A percentile compares a stretch with the other conserved stretches of the same genome.
Evolutionary conservation across 257 asterid species (phyloP).

Genomic region (Verbena officinalis): DNA sequence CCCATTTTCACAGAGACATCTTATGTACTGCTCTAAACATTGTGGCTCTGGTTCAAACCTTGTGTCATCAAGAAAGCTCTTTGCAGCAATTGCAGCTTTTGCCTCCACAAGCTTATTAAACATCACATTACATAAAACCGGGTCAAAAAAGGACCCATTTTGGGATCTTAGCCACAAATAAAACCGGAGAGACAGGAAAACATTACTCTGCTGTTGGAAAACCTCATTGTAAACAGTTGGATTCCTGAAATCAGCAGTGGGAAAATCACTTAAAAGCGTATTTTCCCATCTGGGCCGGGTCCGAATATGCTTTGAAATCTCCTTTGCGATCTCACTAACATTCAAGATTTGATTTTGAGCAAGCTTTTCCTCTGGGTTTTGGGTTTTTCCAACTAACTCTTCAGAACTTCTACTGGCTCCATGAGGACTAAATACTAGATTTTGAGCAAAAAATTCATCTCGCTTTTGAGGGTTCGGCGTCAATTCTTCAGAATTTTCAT

Average conservation of each 20-base stretch:
- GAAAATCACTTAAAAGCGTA: slow-evolving; percentile 57
- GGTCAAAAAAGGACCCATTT: slow-evolving; percentile 43
- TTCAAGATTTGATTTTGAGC: slow-evolving; percentile 29
- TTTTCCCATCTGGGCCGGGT: slow-evolving; percentile 70
- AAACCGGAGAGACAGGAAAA: slow-evolving; percentile 49
- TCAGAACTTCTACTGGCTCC: slow-evolving; percentile 26
- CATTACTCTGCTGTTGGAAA: slow-evolving; percentile 51
- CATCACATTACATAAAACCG: slow-evolving; percentile 38
- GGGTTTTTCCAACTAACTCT: slow-evolving; percentile 26
- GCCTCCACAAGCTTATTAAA: slow-evolving; percentile 64
- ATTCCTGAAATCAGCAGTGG: slow-evolving; percentile 52
- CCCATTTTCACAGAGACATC: slow-evolving; percentile 56
- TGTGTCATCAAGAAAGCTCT: slow-evolving; percentile 43
- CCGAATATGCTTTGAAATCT: slow-evolving; percentile 48
- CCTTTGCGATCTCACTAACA: slow-evolving; percentile 50
- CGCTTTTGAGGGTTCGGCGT: slow-evolving; percentile 29
- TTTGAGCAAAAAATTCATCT: slow-evolving; percentile 33
- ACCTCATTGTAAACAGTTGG: slow-evolving; percentile 62
- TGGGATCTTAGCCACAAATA: slow-evolving; percentile 62
- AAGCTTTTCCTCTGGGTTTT: slow-evolving; percentile 32
- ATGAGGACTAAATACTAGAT: slow-evolving; percentile 24
- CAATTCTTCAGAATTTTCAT: slow-evolving; percentile 29
- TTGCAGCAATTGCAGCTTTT: slow-evolving; percentile 55
- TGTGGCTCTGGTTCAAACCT: slow-evolving; percentile 53
- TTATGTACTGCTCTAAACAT: slow-evolving; percentile 49